A percentile compares a stretch with the other conserved stretches of the same genome.
phyloP scores from a whole-genome alignment of 352 stramenopile genomes.

The Globisporangium lucens region DNA sequence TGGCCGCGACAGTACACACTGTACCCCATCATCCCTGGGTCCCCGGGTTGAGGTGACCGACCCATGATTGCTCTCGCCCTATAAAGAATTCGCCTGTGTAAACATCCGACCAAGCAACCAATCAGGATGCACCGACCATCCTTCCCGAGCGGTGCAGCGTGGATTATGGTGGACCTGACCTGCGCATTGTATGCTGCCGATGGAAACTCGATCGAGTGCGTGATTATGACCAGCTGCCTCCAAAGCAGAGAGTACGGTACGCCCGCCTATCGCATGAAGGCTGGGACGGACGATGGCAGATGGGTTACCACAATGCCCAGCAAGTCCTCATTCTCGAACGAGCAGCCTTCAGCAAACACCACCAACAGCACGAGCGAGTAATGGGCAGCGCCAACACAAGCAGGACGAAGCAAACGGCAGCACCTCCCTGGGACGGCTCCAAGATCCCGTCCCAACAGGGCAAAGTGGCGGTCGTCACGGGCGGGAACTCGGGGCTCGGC shows the following conservation, averaged over 20 bases:
- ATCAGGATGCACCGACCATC: background rate
- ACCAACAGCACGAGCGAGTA: background rate
- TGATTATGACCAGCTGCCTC: background rate
- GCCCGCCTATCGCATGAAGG: too few relatives aligned
- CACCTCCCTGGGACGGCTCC: slow-evolving; percentile 18
- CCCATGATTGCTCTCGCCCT: background rate
- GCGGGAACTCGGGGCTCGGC: slow-evolving; percentile 80
- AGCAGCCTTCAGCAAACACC: background rate
- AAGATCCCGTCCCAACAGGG: slow-evolving; percentile 31
- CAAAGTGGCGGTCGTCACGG: slow-evolving; percentile 81
- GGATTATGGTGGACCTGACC: background rate
- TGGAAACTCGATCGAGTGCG: background rate
- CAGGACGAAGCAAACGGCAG: too few relatives aligned
- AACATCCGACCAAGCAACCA: background rate
- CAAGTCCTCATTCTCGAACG: background rate
- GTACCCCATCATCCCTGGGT: too few relatives aligned
- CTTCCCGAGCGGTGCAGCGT: background rate
- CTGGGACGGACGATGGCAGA: too few relatives aligned
- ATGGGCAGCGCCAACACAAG: background rate
- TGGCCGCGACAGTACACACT: too few relatives aligned
- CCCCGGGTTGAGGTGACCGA: background rate
- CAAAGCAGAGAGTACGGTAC: too few relatives aligned
- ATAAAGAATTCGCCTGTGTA: background rate
- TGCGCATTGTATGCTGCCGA: background rate
- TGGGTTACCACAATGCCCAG: too few relatives aligned